Evolutionary conservation across 2,329 filamentous ascomycete species (phyloP), one percentile per base, ranked within the genome.

Genomic region (Venturia carpophila): DNA sequence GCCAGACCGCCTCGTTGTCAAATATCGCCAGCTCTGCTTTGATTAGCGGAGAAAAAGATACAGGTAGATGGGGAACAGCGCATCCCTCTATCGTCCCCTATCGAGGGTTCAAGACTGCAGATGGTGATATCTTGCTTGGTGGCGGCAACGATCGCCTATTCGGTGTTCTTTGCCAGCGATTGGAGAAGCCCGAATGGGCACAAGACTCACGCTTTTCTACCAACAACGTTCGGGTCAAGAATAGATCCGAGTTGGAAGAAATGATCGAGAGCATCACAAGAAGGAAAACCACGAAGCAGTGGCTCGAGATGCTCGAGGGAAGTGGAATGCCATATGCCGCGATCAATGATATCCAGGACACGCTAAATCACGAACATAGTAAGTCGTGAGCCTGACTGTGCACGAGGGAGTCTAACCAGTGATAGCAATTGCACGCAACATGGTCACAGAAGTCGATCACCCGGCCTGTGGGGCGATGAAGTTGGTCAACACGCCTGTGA

Each of bases 31-130:
- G 91, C 73, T 96, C 92, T 67, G 91, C 88, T 67, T 79, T 99
- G 52, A 89, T 97, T 68, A 95, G 90, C 70, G 92, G 92, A 1
- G 79, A 96, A 75, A 88, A 88, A 69, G 94, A 99, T 73, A 84
- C 87, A 0, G 94, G 94, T 0, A 83, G 94, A 68, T 97, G 94
- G 93, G 94, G 94, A 7, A 99, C 94, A 3, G 93, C 93, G 55
- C 94, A 99, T 80, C 94, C 93, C n/a, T 96, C 91, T 0, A 97
- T 99, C 73, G 94, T 99, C 0, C 94, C 94, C 0, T 99, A 99
- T 75, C 87, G 88, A 71, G 91, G 91, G 0, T 99, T 87, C 76
- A 82, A 83, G 71, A 87, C 85, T 1, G 75, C 75, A 1, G 84
- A 88, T 67, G 85, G 85, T 19, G 83, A 86, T 69, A 82, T 88